phyloP scores from a whole-genome alignment of 2,329 filamentous ascomycete genomes.

The Pseudogymnoascus verrucosus region DNA sequence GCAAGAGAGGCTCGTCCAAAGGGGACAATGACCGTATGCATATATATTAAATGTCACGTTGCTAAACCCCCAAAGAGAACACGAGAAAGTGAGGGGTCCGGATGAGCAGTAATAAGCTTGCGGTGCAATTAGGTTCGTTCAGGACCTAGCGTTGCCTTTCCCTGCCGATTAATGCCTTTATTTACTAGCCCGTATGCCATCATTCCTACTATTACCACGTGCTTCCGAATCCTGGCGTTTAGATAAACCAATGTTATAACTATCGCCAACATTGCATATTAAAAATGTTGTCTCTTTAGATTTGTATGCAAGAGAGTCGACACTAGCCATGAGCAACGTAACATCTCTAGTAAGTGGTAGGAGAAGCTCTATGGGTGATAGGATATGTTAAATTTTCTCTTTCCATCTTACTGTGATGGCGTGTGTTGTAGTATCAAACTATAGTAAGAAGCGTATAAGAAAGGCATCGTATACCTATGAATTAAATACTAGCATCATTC shows the following conservation, averaged over 20 bases:
- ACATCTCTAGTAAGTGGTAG: background rate
- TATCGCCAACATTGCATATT: background rate
- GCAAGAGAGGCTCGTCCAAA: background rate
- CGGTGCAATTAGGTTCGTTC: background rate
- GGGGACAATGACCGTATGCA: background rate
- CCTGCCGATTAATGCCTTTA: background rate
- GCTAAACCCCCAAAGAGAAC: background rate
- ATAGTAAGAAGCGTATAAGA: background rate
- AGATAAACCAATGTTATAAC: background rate
- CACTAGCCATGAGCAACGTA: background rate
- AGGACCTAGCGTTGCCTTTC: background rate
- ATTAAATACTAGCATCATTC: background rate
- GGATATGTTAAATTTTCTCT: background rate
- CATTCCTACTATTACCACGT: background rate
- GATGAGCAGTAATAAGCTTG: too few species aligned
- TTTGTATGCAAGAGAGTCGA: background rate
- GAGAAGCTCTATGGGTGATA: background rate
- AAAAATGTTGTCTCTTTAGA: background rate
- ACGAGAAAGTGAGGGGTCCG: background rate
- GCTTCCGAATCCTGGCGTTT: background rate
- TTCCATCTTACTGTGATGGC: background rate
- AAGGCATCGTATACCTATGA: background rate
- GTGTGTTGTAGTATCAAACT: background rate
- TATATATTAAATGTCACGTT: background rate
- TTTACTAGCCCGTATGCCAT: background rate